phyloP scores from a whole-genome alignment of 2,329 filamentous ascomycete genomes.

The Diaporthe sp. region DNA sequence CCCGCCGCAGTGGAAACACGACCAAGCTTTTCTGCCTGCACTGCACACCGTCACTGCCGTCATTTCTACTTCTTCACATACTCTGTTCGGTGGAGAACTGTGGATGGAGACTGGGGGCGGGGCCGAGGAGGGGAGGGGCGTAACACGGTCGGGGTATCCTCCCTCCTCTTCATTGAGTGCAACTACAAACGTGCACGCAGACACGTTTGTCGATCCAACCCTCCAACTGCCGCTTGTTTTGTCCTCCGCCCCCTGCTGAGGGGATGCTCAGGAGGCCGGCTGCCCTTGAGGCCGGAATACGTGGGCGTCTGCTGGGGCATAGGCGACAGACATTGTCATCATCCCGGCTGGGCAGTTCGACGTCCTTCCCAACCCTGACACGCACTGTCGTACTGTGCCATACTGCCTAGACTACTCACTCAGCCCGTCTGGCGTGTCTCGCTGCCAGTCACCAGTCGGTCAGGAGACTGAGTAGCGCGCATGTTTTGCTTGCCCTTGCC shows the following conservation, averaged over 20 bases:
- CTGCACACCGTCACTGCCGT: not conserved
- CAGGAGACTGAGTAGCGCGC: not conserved
- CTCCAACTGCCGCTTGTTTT: not conserved
- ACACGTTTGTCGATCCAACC: slow-evolving; percentile 2
- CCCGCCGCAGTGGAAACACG: slow-evolving; percentile 10
- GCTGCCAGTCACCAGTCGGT: not conserved
- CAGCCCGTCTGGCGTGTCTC: not conserved
- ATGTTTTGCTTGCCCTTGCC: not conserved
- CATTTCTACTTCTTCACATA: not conserved
- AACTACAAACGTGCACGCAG: not conserved
- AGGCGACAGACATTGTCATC: slow-evolving; percentile 26
- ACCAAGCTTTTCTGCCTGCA: slow-evolving; percentile 21
- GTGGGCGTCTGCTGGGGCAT: slow-evolving; percentile 19
- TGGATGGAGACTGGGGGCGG: slow-evolving; percentile 20
- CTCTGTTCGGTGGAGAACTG: slow-evolving; percentile 21
- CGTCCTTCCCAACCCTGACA: not conserved
- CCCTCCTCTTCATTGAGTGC: not conserved
- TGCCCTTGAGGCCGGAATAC: slow-evolving; percentile 19
- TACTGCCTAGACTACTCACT: too few relatives aligned
- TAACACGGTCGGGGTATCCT: not conserved
- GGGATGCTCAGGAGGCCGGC: slow-evolving; percentile 19
- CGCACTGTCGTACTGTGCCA: slow-evolving; percentile 14
- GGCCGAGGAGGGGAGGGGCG: too few relatives aligned
- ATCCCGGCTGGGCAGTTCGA: slow-evolving; percentile 12
- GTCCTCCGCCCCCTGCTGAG: slow-evolving; percentile 3